phyloP scores from a whole-genome alignment of 495 filamentous ascomycete genomes.

The Xylaria telfairii region DNA sequence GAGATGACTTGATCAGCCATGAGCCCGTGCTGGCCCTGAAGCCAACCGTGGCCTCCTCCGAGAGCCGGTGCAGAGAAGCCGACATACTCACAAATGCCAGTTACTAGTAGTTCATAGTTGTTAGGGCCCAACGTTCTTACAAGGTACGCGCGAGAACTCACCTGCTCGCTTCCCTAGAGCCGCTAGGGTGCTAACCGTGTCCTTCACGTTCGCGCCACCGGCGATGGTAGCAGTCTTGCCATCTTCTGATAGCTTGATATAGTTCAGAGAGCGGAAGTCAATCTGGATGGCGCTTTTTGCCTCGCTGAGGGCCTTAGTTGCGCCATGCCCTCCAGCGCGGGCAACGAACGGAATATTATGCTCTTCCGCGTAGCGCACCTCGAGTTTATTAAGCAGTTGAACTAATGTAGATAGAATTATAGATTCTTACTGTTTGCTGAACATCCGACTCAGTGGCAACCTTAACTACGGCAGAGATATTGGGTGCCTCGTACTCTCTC shows the following conservation, averaged over 20 bases:
- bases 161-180: conserved; percentile 9
- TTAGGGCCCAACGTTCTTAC: neutral
- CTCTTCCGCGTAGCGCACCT: conserved; percentile 25
- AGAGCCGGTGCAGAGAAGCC: conserved; percentile 53
- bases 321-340: conserved; percentile 23
- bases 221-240: conserved; percentile 3
- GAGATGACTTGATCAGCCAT: conserved; percentile 56
- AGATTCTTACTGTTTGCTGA: conserved; percentile 10
- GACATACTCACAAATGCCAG: conserved; percentile 55
- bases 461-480: conserved; percentile 6
- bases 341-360: conserved; percentile 26
- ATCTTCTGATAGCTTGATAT: neutral
- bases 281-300: conserved; percentile 11
- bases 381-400: neutral
- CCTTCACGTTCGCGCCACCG: conserved; percentile 1
- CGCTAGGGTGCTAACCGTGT: neutral
- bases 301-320: neutral
- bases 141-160: neutral
- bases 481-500: conserved; percentile 13
- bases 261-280: conserved; percentile 14
- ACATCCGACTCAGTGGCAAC: conserved; percentile 16
- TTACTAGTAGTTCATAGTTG: conserved; percentile 15
- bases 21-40: conserved; percentile 57
- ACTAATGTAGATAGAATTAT: neutral
- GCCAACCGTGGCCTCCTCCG: conserved; percentile 59